Evolutionary conservation across 805 yeast genomes (phyloP).

Genomic region (Yueomyces sp.): DNA sequence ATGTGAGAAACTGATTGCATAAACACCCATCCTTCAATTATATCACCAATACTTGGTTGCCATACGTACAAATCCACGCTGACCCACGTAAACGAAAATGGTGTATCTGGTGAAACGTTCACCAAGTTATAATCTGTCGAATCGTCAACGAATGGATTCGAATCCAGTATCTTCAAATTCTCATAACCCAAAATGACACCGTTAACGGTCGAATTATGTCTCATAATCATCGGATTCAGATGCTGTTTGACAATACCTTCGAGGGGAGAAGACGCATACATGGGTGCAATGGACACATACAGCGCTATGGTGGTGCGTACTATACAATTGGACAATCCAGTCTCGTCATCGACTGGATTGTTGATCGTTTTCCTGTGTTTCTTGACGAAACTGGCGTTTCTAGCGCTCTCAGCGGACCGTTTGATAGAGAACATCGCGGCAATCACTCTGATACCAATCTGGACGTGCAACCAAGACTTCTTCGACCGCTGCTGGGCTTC

Average conservation of each 20-base stretch:
- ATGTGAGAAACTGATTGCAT: conserved; percentile 93
- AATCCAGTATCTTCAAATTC: conserved; percentile 41
- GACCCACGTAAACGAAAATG: conserved; percentile 83
- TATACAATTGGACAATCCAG: conserved; percentile 23
- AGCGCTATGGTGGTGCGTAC: conserved; percentile 30
- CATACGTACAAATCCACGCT: conserved; percentile 72
- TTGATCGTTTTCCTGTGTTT: conserved; percentile 15
- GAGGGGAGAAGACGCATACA: conserved; percentile 50
- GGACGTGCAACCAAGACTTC: too few species aligned
- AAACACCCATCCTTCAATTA: conserved; percentile 73
- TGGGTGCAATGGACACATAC: conserved; percentile 83
- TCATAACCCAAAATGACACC: conserved; percentile 81
- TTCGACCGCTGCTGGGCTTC: too few species aligned
- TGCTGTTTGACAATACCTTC: conserved; percentile 81
- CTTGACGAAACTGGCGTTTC: conserved; percentile 14
- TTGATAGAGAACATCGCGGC: conserved; percentile 10
- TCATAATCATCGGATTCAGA: conserved; percentile 80
- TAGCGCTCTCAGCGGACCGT: conserved; percentile 13
- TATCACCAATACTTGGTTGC: conserved; percentile 84
- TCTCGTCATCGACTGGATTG: conserved; percentile 18
- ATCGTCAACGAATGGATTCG: conserved; percentile 27
- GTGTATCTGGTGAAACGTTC: conserved; percentile 62
- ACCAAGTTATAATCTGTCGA: conserved; percentile 34
- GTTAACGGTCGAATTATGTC: conserved; percentile 51
- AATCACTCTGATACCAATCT: too few species aligned